Base-by-base conservation (phyloP, 306 rosid species). In the Phaseolus lunatus region DNA sequence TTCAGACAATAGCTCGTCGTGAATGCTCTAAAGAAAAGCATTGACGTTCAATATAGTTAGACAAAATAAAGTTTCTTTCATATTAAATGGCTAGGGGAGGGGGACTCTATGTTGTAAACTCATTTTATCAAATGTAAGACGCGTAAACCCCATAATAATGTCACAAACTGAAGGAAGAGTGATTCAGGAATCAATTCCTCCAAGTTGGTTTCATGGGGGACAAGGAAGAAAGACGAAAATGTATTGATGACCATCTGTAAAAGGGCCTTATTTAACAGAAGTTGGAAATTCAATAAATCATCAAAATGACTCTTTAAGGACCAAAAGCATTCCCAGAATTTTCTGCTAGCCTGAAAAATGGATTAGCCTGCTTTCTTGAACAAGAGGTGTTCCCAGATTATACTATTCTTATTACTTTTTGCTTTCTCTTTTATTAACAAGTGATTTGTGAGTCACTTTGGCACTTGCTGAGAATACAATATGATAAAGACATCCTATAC, bases 1-100 rank as follows among this genome's bases (percentile, higher is more conserved):
- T 82, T 95, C 88, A 54, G 86, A 85, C 57, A 95, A 89, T 73
- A 90, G 84, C 76, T 90, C 93, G 20, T 95, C 95, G 20, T 95
- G 95, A 80, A 89, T 87, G 72, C 69, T 84, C 98, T 92, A 85
- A 75, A 80, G 64, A 48, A 72, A 82, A 84, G 33, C 69, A 80
- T 47, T 65, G 80, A 63, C 48, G 71, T 56, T 59, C 68, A 73
- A 62, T 43, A 73, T 43, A 67, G 70, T 78, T 69, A 85, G 71
- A 71, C 7, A 77, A 37, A 71, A 62, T 26, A 26, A 71, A 35
- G 15, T 37, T 24, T 45, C 47, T 52, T 66, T 31, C 45, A 31
- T 56, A 50, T 31, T 61, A 62, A 79, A 66, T 57, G 70, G 45
- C 67, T 14, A 59, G 35, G 64, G 49, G 53, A 1, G 35, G 75